A percentile compares a stretch with the other conserved stretches of the same genome.
These are phyloP conservation scores for Saccharomycopsis synnaedendra DNA, from an alignment of 805 yeast genomes.

Conservation along the genomic window DNA sequence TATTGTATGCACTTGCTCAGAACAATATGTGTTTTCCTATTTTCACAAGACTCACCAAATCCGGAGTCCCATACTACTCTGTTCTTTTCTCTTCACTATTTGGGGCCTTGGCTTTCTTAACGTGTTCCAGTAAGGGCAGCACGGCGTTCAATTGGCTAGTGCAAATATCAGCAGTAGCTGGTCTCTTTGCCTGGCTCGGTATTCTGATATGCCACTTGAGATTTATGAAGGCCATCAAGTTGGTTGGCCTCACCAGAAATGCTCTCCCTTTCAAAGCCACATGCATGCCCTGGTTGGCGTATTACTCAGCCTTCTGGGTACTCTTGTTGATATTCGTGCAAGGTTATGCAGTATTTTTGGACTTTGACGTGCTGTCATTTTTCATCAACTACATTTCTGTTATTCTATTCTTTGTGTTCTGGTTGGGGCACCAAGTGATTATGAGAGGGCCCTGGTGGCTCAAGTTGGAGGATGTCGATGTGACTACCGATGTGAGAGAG, in stretches of 20 bases:
- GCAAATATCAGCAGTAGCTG: constrained; percentile 66
- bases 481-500: constrained; percentile 55
- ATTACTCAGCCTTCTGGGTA: constrained; percentile 46
- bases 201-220: constrained; percentile 55
- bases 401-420: constrained; percentile 43
- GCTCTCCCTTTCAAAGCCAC: constrained; percentile 64
- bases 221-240: constrained; percentile 53
- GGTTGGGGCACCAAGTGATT: constrained; percentile 42
- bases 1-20: constrained; percentile 40
- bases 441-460: constrained; percentile 37
- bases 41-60: constrained; percentile 47
- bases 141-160: constrained; percentile 55
- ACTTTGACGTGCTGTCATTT: constrained; percentile 41
- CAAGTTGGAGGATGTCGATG: constrained; percentile 52
- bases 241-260: constrained; percentile 55
- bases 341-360: constrained; percentile 57
- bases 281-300: constrained; percentile 56
- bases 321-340: constrained; percentile 53
- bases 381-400: constrained; percentile 65
- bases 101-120: constrained; percentile 55
- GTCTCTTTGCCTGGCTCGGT: constrained; percentile 62
- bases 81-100: constrained; percentile 39
- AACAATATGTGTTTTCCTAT: constrained; percentile 38
- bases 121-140: constrained; percentile 39
- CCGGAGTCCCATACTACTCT: constrained; percentile 62